Base-by-base conservation (phyloP, 2,329 filamentous ascomycete species). In the Whalleya microplaca region DNA sequence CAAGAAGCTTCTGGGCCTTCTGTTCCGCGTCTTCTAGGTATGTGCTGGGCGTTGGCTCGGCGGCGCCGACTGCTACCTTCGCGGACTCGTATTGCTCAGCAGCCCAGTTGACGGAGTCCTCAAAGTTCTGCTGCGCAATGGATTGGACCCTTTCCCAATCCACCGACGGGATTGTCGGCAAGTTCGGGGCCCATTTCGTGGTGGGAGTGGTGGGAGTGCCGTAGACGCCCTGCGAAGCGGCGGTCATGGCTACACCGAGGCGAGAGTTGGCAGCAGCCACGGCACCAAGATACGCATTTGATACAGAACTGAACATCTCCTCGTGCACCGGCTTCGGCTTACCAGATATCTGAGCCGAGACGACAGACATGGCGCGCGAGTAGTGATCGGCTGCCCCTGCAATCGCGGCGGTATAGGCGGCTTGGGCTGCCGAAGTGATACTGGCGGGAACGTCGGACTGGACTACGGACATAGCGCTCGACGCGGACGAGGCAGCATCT, bases 81-180 rank as follows among this genome's bases (percentile, higher is more conserved):
- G 86, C 86, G 51, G 78, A 84, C 48, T 86, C 81, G 64, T 90
- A 90, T 66, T 92, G 89, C 37, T 86, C 81, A 50, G 89, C 89
- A 6, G 90, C 91, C 69, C 82, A 82, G 50, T 82, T 81, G 4
- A 91, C 78, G n/a, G 88, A 90, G 65, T 91, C 87, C 14, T 84
- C 82, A 16, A 94, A 78, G 53, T 84, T 84, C 29, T 87, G 85
- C 0, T 89, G 83, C 0, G 91, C 91, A 62, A 92, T 83, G 0
- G 88, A 86, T 49, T 84, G 78, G 12, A 82, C 76, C 21, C 71
- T 73, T 48, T 77, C 71, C 80, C 83, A 82, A 55, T 80, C 76
- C 2, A 80, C 65, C 20, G 71, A 70, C 19, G 74, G 76, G 1
- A 75, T 72, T 5, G 69, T 73, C 29, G 68, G 74, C 69, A 58